These are phyloP conservation scores for Rhizophagus sp. DNA, from an alignment of 192 early-diverging fungal species.

Conservation along the genomic window DNA sequence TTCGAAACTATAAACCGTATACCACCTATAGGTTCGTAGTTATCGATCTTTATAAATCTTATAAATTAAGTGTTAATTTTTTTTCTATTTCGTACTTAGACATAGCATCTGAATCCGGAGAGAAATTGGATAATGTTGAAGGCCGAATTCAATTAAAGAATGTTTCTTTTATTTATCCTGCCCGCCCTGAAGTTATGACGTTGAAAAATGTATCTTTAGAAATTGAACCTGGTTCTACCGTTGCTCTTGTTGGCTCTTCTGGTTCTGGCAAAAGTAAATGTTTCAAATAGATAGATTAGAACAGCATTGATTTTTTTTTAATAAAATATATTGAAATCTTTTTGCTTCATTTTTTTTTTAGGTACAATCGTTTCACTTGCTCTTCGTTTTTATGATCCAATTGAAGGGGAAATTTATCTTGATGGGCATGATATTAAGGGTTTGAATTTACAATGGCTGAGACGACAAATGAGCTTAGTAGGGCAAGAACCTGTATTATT, in stretches of 20 bases:
- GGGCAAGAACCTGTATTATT: slow-evolving; percentile 67
- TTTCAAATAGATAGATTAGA: not conserved
- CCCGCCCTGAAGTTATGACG: slow-evolving; percentile 54
- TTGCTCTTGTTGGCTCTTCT: slow-evolving; percentile 81
- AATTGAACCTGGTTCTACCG: slow-evolving; percentile 62
- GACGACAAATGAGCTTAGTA: slow-evolving; percentile 73
- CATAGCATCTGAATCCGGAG: slow-evolving; percentile 56
- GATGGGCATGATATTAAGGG: slow-evolving; percentile 61
- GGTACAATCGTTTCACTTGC: slow-evolving; percentile 43
- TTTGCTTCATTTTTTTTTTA: not conserved
- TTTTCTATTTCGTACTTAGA: not conserved
- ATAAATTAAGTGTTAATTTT: not conserved
- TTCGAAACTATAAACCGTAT: slow-evolving; percentile 81
- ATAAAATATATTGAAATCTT: not conserved
- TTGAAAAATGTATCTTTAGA: slow-evolving; percentile 54
- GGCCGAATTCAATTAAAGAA: slow-evolving; percentile 55
- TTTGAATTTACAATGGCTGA: slow-evolving; percentile 64
- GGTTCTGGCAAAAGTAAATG: slow-evolving; percentile 75
- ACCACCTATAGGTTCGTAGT: slow-evolving; percentile 69
- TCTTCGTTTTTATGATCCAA: slow-evolving; percentile 46
- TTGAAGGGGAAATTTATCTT: slow-evolving; percentile 58
- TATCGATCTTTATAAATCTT: not conserved
- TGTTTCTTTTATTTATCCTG: slow-evolving; percentile 67
- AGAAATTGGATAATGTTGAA: slow-evolving; percentile 39
- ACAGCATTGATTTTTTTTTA: not conserved